phyloP scores from a whole-genome alignment of 2,329 filamentous ascomycete species.

The Aspergillus novoparasiticus region DNA sequence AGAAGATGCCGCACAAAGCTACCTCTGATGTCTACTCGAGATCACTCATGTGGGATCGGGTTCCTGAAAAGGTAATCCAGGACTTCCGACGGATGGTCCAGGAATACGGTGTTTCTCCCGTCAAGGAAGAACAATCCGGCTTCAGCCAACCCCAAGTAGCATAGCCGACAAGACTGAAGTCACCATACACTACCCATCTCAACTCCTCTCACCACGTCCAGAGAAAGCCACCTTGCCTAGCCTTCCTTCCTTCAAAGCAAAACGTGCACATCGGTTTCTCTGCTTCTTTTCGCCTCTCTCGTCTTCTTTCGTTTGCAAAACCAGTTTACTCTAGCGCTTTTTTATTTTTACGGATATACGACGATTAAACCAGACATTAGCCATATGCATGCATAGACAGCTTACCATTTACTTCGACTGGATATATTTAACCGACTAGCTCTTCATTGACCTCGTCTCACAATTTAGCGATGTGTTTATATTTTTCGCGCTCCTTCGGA shows the following conservation, averaged over 20 bases:
- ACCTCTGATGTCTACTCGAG: conserved; percentile 90
- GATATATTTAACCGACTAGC: conserved; percentile 26
- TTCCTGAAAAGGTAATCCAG: conserved; percentile 85
- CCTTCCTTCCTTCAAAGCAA: conserved; percentile 11
- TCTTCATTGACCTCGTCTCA: conserved; percentile 18
- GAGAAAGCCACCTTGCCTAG: conserved; percentile 18
- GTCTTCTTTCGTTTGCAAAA: conserved; percentile 15
- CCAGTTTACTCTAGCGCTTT: conserved; percentile 10
- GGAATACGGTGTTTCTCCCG: conserved; percentile 58
- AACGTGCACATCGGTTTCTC: conserved; percentile 11
- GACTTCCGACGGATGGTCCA: conserved; percentile 91
- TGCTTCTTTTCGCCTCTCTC: conserved; percentile 16
- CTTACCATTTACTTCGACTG: conserved; percentile 27
- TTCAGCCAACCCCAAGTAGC: conserved; percentile 22
- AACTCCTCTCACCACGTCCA: conserved; percentile 12
- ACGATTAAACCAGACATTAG: conserved; percentile 26
- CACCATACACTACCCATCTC: conserved; percentile 11
- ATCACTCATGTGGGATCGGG: conserved; percentile 90
- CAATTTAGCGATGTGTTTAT: conserved; percentile 28
- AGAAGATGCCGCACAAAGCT: conserved; percentile 55
- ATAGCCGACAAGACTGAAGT: conserved; percentile 5
- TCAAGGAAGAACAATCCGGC: conserved; percentile 35
- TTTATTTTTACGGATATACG: conserved; percentile 19
- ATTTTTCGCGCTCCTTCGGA: conserved; percentile 18
- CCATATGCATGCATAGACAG: conserved; percentile 30